Conservation (phyloP, 305 asterid species). For the Stenogyne calaminthoides region DNA sequence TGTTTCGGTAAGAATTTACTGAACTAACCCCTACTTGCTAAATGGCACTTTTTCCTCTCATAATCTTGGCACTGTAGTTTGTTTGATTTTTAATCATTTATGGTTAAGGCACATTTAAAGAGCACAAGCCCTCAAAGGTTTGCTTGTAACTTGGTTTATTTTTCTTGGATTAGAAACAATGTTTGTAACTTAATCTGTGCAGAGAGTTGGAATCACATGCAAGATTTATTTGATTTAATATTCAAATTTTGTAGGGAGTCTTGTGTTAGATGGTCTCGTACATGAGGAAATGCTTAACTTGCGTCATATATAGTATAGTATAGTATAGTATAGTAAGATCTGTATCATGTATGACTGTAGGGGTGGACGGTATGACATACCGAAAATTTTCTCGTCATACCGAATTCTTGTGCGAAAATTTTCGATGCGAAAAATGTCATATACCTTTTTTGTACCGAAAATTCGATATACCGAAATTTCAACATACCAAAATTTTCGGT, state of each 20-base stretch:
- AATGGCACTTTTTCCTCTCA: background rate
- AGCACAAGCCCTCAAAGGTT: background rate
- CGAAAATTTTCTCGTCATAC: no score
- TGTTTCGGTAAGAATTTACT: constrained; percentile 23
- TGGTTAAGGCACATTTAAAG: background rate
- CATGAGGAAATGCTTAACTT: no score
- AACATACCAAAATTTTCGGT: no score
- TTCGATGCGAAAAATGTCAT: no score
- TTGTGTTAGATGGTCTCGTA: no score
- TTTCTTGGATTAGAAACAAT: background rate
- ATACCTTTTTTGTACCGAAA: no score
- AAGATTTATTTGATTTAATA: background rate
- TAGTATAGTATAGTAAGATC: no score
- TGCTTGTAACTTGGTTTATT: background rate
- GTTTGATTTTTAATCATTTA: background rate
- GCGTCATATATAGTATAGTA: no score
- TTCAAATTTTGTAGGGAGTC: background rate
- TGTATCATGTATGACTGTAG: no score
- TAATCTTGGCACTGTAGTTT: background rate
- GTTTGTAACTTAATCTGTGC: background rate
- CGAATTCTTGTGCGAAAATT: no score
- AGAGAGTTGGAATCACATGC: background rate
- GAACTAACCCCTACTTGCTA: background rate
- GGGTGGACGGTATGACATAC: no score
- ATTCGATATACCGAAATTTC: no score